Evolutionary conservation across 805 yeast genomes (phyloP).

Genomic region (Sugiyamaella smithiae): DNA sequence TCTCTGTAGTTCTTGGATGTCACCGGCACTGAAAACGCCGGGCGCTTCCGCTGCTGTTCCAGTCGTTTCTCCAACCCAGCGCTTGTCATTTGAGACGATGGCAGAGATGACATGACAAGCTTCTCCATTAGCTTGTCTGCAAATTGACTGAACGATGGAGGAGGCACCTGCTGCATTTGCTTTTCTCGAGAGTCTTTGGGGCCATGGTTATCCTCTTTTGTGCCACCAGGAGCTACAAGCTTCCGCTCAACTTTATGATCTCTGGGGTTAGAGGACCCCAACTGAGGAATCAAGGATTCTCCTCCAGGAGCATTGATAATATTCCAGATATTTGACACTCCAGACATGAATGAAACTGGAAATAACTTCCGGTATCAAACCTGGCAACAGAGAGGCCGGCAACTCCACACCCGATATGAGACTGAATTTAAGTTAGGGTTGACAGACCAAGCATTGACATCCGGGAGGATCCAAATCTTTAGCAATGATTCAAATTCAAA

Average conservation of each 20-base stretch:
- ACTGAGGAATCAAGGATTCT: neutral
- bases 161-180: too few species aligned
- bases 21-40: slow-evolving; percentile 63
- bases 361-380: too few species aligned
- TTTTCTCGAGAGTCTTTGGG: neutral
- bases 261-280: neutral
- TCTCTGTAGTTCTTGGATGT: slow-evolving; percentile 50
- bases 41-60: slow-evolving; percentile 60
- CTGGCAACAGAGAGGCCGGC: too few species aligned
- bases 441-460: too few species aligned
- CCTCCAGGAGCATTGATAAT: neutral
- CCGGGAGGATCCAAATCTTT: too few species aligned
- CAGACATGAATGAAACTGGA: neutral
- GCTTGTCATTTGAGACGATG: slow-evolving; percentile 52
- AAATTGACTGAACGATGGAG: neutral
- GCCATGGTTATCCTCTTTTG: neutral
- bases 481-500: too few species aligned
- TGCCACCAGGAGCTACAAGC: neutral
- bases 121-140: slow-evolving; percentile 68
- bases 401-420: too few species aligned
- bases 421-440: too few species aligned
- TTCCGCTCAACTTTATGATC: neutral
- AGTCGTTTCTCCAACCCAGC: slow-evolving; percentile 43
- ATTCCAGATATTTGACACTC: neutral
- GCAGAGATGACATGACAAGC: slow-evolving; percentile 67